Evolutionary conservation across 75 land plant genomes (phyloP), one percentile per base, ranked within the genome.

Genomic region (Adiantum capillusveneris): DNA sequence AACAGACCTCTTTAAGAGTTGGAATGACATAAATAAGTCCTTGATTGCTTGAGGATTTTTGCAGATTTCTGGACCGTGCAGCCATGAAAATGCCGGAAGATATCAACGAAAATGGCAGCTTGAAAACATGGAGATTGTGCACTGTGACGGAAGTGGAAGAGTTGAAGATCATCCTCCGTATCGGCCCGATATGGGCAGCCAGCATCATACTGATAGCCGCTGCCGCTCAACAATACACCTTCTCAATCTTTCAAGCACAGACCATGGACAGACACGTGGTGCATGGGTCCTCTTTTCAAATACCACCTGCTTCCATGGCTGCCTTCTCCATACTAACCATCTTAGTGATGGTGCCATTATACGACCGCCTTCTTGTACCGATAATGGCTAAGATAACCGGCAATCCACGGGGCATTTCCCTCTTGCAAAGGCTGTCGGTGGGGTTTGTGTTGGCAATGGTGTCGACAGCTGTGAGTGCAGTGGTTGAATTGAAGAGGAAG

Each of bases 121-220:
- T 52, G 36, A 53, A 36, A 1, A 56, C 72, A 20, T 85, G 81
- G 85, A 59, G 14, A 26, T 74, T 75, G 1, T 76, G 83, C 65
- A 34, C 85, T 6, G 80, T 79, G 61, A 74, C 82, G 25, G 85
- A 79, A 61, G 85, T 88, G 19, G 88, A 88, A 43, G 78, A 84
- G 41, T 65, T 80, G 37, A 88, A 88, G 64, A 70, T 79, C 43
- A 69, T 84, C 61, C 11, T 84, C 11, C 48, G 58, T 24, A 76
- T 88, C 75, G 0, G 75, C 0, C 82, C 84, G 7, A 71, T 88
- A 25, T 69, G 77, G 59, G 29, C 69, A 9, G 53, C 58, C 9
- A 56, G 69, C 16, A 69, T 88, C 62, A 58, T 81, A 14, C 84
- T 81, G n/a, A 75, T 79, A 48, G 60, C 75, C 34, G 68, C 76